Percentiles rank a stretch among this genome's conserved stretches.
Conservation (phyloP, 2,329 filamentous ascomycete species). For the Claviceps sp. region DNA sequence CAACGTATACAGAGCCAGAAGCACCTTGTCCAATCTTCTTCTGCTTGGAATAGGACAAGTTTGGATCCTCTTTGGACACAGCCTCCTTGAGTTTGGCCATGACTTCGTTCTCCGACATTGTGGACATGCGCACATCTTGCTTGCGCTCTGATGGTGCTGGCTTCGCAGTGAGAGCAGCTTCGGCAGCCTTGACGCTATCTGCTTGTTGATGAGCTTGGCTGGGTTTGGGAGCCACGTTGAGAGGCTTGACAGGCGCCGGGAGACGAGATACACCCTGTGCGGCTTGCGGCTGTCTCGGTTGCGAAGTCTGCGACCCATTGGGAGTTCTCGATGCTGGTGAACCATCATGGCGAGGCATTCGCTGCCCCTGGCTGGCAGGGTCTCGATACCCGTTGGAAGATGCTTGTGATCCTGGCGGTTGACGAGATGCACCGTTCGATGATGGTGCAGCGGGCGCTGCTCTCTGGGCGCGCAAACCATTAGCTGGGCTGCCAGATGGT, state of each 20-base stretch:
- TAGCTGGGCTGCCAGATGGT: conserved; percentile 39
- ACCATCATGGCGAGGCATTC: conserved; percentile 34
- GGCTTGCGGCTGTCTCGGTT: conserved; percentile 30
- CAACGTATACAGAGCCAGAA: conserved; percentile 94
- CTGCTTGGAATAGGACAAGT: conserved; percentile 94
- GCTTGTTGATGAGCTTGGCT: conserved; percentile 27
- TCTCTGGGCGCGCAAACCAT: conserved; percentile 55
- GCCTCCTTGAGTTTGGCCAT: conserved; percentile 93
- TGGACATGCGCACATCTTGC: conserved; percentile 96
- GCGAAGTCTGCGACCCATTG: conserved; percentile 39
- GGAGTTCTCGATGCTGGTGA: conserved; percentile 41
- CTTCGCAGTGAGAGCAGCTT: conserved; percentile 78
- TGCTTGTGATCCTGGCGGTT: conserved; percentile 34
- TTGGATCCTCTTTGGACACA: conserved; percentile 89
- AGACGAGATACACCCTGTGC: conserved; percentile 34
- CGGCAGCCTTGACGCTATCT: conserved; percentile 76
- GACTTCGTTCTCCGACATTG: conserved; percentile 92
- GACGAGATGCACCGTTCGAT: conserved; percentile 27
- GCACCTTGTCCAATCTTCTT: conserved; percentile 99
- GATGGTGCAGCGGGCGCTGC: conserved; percentile 61
- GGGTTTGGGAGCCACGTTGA: conserved; percentile 63
- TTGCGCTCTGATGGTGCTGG: conserved; percentile 57
- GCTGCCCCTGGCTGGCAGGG: conserved; percentile 26
- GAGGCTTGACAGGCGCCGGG: conserved; percentile 58
- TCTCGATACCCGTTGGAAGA: conserved; percentile 33